Evolutionary conservation across 495 filamentous ascomycete species (phyloP), one percentile per base, ranked within the genome.

Genomic region (Penicillium simplicissimum): DNA sequence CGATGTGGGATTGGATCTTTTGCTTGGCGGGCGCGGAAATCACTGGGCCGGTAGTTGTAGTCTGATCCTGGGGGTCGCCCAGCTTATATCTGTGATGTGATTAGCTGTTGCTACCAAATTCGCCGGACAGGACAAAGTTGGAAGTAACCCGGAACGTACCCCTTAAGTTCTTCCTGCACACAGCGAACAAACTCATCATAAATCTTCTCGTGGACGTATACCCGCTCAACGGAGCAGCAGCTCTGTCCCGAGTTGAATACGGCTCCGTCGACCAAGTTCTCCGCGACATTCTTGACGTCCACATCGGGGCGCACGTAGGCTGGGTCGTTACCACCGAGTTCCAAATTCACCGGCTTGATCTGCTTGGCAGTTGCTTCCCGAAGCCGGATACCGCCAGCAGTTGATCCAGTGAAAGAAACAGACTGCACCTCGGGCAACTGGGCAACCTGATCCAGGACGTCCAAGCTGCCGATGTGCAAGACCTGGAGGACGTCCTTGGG

Each of bases 191-290:
- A 96, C 8, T 85, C 72, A 61, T 96, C 91, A 68, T 98, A 87
- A 58, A 98, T 84, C 56, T 82, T 86, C 55, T 90, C 90, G 63
- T 93, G 88, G 2, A 97, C 95, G 64, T 98, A 98, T 8, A 98
- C 87, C 28, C 95, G 83, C 78, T 97, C 95, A 52, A 98, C 83
- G 7, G 90, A 87, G 75, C 95, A 98, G 79, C 95, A 98, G 67
- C 92, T 96, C 74, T 98, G 95, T 21, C 95, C 95, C 34, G 91
- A 96, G 76, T 97, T 98, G 81, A 97, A 98, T 40, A 98, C 80
- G 4, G 93, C 92, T 4, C 94, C 94, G 67, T 97, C 94, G 19
- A 97, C 92, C 58, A 97, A 90, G 75, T 97, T 90, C 68, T 90
- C 92, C 1, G 94, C 94, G 0, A 90, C 94, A 87, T 92, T 95